Conservation (phyloP, 1,284 basidiomycete genomes). For the Leccinum griseonigrum region DNA sequence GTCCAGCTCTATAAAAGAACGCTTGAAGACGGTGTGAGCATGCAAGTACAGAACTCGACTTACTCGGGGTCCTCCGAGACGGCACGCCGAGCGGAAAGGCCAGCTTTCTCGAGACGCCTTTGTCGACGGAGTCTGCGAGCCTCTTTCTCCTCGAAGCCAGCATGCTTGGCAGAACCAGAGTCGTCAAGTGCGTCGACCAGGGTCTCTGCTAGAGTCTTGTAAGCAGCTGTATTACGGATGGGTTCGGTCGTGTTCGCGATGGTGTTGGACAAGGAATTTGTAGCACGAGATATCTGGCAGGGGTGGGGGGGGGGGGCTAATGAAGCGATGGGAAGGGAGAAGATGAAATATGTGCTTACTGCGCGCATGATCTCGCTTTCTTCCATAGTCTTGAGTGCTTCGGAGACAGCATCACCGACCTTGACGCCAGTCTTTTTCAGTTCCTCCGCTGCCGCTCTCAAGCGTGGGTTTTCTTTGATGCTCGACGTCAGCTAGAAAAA, state of each 20-base stretch:
- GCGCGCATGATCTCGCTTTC: slow-evolving; percentile 91
- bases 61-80: slow-evolving; percentile 78
- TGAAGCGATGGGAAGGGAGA: not conserved
- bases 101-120: slow-evolving; percentile 78
- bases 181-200: slow-evolving; percentile 93
- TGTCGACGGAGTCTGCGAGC: slow-evolving; percentile 75
- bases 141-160: slow-evolving; percentile 93
- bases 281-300: slow-evolving; percentile 74
- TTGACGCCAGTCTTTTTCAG: slow-evolving; percentile 87
- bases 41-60: slow-evolving; percentile 32
- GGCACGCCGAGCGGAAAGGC: slow-evolving; percentile 59
- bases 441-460: slow-evolving; percentile 90
- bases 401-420: slow-evolving; percentile 90
- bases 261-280: slow-evolving; percentile 73
- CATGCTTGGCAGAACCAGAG: slow-evolving; percentile 87
- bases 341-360: slow-evolving; percentile 41
- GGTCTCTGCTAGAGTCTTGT: slow-evolving; percentile 89
- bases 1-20: slow-evolving; percentile 64
- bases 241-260: slow-evolving; percentile 87
- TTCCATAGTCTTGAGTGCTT: slow-evolving; percentile 89
- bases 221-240: slow-evolving; percentile 92
- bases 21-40: slow-evolving; percentile 1
- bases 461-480: slow-evolving; percentile 94
- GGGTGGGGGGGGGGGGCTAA: not conserved
- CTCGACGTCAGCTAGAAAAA: slow-evolving; percentile 76